phyloP scores from a whole-genome alignment of 1,139 yeast genomes.

The Debaryomycetaceae sp. region DNA sequence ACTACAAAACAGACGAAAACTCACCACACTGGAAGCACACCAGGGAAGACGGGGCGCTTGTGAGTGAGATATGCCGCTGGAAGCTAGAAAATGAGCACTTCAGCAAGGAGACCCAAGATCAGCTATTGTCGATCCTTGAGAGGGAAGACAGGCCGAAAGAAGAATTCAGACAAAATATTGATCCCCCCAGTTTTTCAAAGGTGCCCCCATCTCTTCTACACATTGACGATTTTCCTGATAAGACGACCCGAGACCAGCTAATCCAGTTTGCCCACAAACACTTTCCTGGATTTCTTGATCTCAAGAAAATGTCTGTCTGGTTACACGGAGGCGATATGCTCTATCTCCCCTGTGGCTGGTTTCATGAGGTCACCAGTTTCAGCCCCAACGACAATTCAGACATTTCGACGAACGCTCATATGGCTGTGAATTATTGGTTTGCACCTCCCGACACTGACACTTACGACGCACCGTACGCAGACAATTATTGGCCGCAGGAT shows the following conservation, averaged over 20 bases:
- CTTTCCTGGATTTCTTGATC: slow-evolving; percentile 48
- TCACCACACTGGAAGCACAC: slow-evolving; percentile 60
- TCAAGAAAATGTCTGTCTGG: slow-evolving; percentile 43
- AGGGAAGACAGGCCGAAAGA: not conserved
- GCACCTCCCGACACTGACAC: slow-evolving; percentile 51
- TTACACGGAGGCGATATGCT: slow-evolving; percentile 63
- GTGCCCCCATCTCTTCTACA: slow-evolving; percentile 64
- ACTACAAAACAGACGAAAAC: slow-evolving; percentile 48
- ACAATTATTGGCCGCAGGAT: slow-evolving; percentile 51
- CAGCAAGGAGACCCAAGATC: slow-evolving; percentile 3
- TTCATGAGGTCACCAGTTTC: slow-evolving; percentile 75
- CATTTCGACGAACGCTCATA: slow-evolving; percentile 39
- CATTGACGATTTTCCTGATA: slow-evolving; percentile 44
- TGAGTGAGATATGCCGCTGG: slow-evolving; percentile 44
- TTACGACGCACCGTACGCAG: slow-evolving; percentile 35
- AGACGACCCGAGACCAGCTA: slow-evolving; percentile 19
- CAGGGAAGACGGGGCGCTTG: slow-evolving; percentile 60
- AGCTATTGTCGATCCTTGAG: not conserved
- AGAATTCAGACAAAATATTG: slow-evolving; percentile 22
- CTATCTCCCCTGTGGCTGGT: slow-evolving; percentile 76
- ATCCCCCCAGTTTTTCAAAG: slow-evolving; percentile 67
- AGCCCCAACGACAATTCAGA: slow-evolving; percentile 22
- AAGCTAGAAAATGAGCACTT: slow-evolving; percentile 14
- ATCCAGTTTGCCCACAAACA: slow-evolving; percentile 20
- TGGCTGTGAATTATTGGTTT: slow-evolving; percentile 73